phyloP scores from a whole-genome alignment of 2,329 filamentous ascomycete species.

The Colletotrichum salicis region DNA sequence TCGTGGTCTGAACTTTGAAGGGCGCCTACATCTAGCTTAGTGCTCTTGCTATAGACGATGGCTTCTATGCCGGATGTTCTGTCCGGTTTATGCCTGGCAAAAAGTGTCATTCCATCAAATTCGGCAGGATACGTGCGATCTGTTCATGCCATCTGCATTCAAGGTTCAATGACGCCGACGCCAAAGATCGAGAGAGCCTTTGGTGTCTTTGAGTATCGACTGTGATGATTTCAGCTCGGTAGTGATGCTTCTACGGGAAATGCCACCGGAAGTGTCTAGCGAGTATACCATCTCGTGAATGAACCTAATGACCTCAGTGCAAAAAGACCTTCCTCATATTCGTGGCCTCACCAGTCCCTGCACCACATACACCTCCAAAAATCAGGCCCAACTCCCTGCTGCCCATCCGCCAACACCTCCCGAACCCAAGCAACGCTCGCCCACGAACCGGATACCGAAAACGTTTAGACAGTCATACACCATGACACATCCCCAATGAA shows the following conservation, averaged over 20 bases:
- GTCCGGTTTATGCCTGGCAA: not conserved
- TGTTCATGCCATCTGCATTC: not conserved
- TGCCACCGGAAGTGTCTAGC: no score
- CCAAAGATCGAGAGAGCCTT: no score
- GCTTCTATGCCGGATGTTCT: not conserved
- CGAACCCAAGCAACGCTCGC: no score
- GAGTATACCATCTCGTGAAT: not conserved
- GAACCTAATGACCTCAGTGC: not conserved
- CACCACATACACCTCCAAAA: constrained; percentile 14
- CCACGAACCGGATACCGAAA: no score
- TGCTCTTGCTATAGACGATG: not conserved
- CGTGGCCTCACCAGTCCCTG: not conserved
- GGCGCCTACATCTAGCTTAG: not conserved
- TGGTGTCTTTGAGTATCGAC: not conserved
- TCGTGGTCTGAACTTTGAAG: not conserved
- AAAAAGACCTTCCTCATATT: not conserved
- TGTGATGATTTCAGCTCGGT: no score
- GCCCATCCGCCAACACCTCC: no score
- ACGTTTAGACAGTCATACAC: no score
- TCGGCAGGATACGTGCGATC: not conserved
- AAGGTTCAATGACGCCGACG: not conserved
- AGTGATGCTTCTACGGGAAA: no score
- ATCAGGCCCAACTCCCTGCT: not conserved
- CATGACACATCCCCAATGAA: not conserved
- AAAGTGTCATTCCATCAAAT: constrained; percentile 12